Base-by-base conservation (phyloP, 257 asterid genomes). In the Parsonsia alboflavescens region DNA sequence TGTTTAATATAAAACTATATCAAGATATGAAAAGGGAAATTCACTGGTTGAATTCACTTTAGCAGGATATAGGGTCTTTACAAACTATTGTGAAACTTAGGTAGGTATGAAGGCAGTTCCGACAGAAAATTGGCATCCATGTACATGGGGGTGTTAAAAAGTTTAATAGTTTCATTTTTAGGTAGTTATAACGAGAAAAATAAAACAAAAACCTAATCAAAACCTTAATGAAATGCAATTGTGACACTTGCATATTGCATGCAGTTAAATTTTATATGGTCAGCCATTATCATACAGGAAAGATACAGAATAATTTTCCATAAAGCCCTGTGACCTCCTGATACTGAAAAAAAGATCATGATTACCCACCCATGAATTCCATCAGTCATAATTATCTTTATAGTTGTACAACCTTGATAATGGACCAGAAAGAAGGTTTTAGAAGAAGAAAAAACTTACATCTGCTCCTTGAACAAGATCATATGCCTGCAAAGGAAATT, bases 391-490 rank as follows among this genome's bases (percentile, higher is more conserved):
- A 68, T 10, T 10, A 19, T 26, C 17, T 50, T 0, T 45, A 24
- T 10, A 33, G 53, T 6, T 26, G 41, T 62, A 56, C 46, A n/a
- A 30, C 17, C 22, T 42, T 28, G 30, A 66, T 44, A 39, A 70
- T 48, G 69, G n/a, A 59, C 64, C 75, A 58, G 7, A 70, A 70
- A 46, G 48, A 76, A 46, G 42, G 36, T 28, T 13, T 5, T 58
- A 66, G 17, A 67, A 76, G 61, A 63, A 56, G 74, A 61, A 6
- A 70, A 64, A 70, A 87, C 98, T 88, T 83, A 93, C 98, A 82
- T 91, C 85, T 72, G 90, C 85, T 76, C 98, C 98, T 87, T 93
- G 98, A 68, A 93, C 92, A 82, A 93, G 96, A 73, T 91, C 96
- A 80, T 90, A 93, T 0, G 96, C 98, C 98, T 93, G 94, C 90